Base-by-base conservation (phyloP, 305 asterid species). In the Fraxinus ornus region DNA sequence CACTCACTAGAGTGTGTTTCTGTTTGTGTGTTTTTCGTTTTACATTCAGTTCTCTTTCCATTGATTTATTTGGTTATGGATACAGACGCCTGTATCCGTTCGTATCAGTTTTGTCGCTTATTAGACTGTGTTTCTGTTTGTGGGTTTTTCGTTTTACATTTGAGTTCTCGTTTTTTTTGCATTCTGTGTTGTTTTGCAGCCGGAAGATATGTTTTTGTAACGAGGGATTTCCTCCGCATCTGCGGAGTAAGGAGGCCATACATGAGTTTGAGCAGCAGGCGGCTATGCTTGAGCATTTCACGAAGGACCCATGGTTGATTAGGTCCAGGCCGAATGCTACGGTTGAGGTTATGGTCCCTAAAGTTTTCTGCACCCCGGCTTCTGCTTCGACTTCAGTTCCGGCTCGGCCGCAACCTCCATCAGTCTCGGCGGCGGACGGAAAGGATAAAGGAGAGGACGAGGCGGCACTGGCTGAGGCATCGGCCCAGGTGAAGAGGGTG, bases 301-400 rank as follows among this genome's bases (percentile, higher is more conserved):
- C 95, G 82, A 89, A 88, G 71, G 98, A 94, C 83, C 99, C 98
- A 7, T 94, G 98, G 98, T 30, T 87, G 91, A 86, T 88, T 75
- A 91, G 89, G 88, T 90, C 90, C 22, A 89, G 86, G 86, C 92
- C 91, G 84, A 86, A 89, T 85, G 94, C 94, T 0, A 91, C 95
- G 81, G 83, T 94, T 52, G 98, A 94, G 89, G 98, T 96, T 33
- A 87, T 84, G 89, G 99, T 94, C 82, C 99, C 99, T 68, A 68
- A 68, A 28, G 39, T 68, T 68, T 12, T 68, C 75, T 36, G 75
- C 37, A 26, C 36, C 9, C 75, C 39, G 75, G 39, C 22, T 68
- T 13, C 90, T 26, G 88, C 87, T 33, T 88, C 85, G 68, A 88
- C 88, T 33, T 87, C 85, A 60, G 71, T 8, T 62, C 71, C 6